A percentile compares a stretch with the other conserved stretches of the same genome.
These are phyloP conservation scores for Colletotrichum liaoningense DNA, from an alignment of 2,329 filamentous ascomycete genomes.

Conservation along the genomic window DNA sequence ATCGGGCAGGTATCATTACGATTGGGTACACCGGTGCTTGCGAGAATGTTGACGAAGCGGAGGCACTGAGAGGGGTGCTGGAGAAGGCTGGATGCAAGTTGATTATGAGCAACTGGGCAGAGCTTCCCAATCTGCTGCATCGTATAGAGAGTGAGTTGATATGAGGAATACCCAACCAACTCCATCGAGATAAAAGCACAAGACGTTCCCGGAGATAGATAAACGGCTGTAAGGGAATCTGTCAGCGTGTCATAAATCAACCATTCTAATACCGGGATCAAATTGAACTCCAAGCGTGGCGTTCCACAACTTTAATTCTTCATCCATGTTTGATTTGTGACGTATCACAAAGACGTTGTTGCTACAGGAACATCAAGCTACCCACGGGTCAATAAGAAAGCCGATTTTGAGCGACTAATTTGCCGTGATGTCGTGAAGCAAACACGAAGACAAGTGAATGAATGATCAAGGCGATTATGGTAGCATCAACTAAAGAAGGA, in stretches of 20 bases:
- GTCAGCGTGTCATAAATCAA: background rate
- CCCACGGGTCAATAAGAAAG: background rate
- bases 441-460: too few species aligned
- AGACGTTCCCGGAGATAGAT: background rate
- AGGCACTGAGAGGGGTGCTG: background rate
- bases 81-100: background rate
- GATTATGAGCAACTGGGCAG: background rate
- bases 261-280: background rate
- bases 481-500: background rate
- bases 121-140: background rate
- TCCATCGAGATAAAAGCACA: background rate
- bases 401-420: background rate
- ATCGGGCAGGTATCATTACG: background rate
- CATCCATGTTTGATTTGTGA: background rate
- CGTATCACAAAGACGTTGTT: background rate
- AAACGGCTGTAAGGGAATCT: background rate
- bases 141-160: background rate
- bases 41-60: background rate
- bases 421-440: background rate
- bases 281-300: background rate
- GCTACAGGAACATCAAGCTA: background rate
- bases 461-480: too few species aligned
- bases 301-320: background rate
- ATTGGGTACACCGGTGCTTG: background rate
- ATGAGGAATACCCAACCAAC: background rate